Base-by-base conservation (phyloP, 306 rosid genomes). In the Styphnolobium japonicum region DNA sequence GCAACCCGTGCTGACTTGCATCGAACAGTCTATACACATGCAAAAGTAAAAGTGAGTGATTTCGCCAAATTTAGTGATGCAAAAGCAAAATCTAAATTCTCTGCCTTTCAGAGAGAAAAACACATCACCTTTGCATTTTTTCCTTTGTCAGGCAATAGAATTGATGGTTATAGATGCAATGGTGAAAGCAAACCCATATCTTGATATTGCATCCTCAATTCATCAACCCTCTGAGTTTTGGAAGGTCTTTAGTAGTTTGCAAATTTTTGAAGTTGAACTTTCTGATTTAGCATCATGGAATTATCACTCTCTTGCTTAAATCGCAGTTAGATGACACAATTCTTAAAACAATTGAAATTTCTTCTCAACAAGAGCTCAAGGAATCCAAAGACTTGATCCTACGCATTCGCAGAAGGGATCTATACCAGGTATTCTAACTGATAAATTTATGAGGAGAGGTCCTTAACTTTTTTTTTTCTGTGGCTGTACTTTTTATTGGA, bases 21-120 rank as follows among this genome's bases (percentile, higher is more conserved):
- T 84, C 90, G 96, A 88, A 94, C 96, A 53, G 97, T 89, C 64
- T 94, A 94, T 84, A 86, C 84, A 58, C 98, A 94, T 83, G 90
- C 97, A 10, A 94, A 94, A 94, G 97, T 94, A 42, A 88, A 90
- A 92, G 98, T 94, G 76, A 58, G 61, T 52, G 45, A 10, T 81
- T 79, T 48, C 48, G 42, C 25, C 49, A 15, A 71, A 64, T 51
- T 73, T 66, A 51, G 14, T 23, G 43, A 45, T 53, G 53, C 0
- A 1, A 14, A 43, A 46, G 18, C 11, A 43, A 21, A 66, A 74
- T 19, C 49, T 27, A 0, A 56, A 21, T 29, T 67, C 33, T 62
- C 15, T 82, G 62, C 25, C 7, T 60, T 51, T 72, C 39, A 18
- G 33, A 73, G 34, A 57, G 45, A 70, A 63, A 27, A 63, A 36